Conservation (phyloP, 2,329 filamentous ascomycete species). For the Xylaria hypoxylon region DNA sequence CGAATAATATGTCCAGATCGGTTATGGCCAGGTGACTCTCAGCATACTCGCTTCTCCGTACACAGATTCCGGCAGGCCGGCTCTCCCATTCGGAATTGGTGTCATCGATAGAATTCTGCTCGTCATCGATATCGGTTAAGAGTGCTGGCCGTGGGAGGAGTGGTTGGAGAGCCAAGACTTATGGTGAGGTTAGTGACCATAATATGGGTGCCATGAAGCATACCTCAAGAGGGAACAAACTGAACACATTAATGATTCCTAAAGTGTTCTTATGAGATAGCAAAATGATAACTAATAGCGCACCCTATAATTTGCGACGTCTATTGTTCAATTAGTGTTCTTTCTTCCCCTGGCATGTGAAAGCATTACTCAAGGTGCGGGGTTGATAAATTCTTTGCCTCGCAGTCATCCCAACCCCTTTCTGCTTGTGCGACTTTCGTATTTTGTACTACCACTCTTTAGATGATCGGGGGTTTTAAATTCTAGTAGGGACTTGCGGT, state of each 20-base stretch:
- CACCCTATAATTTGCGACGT: neutral
- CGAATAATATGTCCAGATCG: slow-evolving; percentile 76
- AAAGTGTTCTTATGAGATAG: neutral
- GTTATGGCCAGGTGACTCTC: slow-evolving; percentile 62
- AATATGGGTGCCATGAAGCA: neutral
- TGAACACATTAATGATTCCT: neutral
- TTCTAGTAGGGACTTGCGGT: no score
- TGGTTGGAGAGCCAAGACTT: neutral
- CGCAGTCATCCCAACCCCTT: no score
- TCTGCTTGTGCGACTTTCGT: no score
- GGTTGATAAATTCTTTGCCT: no score
- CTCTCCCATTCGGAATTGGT: neutral
- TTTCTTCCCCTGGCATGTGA: no score
- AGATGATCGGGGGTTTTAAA: no score
- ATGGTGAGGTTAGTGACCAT: slow-evolving; percentile 3
- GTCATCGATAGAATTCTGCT: neutral
- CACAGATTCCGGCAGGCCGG: neutral
- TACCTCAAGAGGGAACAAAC: neutral
- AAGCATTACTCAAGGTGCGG: no score
- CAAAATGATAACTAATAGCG: neutral
- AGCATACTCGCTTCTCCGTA: neutral
- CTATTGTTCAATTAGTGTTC: slow-evolving; percentile 48
- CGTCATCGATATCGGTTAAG: slow-evolving; percentile 56
- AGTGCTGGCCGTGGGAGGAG: neutral
- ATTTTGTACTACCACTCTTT: no score